A percentile compares a stretch with the other conserved stretches of the same genome.
Conservation (phyloP, 2,329 filamentous ascomycete species). For the Diaporthe sp. region DNA sequence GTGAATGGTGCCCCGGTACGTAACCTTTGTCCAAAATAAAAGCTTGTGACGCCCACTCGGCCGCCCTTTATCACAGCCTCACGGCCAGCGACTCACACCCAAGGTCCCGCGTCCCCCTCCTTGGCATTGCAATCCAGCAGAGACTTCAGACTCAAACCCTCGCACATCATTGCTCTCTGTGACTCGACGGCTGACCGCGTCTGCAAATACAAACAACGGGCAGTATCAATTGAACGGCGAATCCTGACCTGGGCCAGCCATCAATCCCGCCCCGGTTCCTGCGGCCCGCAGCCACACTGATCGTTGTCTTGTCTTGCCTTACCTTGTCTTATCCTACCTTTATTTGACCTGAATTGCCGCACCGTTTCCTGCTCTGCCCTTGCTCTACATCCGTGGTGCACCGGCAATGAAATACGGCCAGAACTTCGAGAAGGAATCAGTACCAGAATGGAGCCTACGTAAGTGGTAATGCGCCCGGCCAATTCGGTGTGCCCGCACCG, state of each 20-base stretch:
- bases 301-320: background rate
- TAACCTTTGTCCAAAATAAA: constrained; percentile 34
- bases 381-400: constrained; percentile 15
- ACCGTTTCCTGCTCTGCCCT: background rate
- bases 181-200: background rate
- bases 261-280: background rate
- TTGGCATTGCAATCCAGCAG: constrained; percentile 11
- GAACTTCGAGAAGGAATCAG: constrained; percentile 80
- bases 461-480: constrained; percentile 48
- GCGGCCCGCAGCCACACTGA: constrained; percentile 3
- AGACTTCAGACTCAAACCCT: background rate
- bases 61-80: constrained; percentile 15
- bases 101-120: background rate
- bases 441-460: constrained; percentile 87
- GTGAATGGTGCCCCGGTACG: background rate
- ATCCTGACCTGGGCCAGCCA: background rate
- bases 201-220: background rate
- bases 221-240: background rate
- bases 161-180: background rate
- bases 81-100: background rate
- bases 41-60: constrained; percentile 33
- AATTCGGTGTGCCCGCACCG: background rate
- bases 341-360: background rate
- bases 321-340: background rate
- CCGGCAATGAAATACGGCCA: constrained; percentile 80